Percentiles rank a stretch among this genome's conserved stretches.
Conservation (phyloP, 306 rosid species). For the Castanea mollissima region DNA sequence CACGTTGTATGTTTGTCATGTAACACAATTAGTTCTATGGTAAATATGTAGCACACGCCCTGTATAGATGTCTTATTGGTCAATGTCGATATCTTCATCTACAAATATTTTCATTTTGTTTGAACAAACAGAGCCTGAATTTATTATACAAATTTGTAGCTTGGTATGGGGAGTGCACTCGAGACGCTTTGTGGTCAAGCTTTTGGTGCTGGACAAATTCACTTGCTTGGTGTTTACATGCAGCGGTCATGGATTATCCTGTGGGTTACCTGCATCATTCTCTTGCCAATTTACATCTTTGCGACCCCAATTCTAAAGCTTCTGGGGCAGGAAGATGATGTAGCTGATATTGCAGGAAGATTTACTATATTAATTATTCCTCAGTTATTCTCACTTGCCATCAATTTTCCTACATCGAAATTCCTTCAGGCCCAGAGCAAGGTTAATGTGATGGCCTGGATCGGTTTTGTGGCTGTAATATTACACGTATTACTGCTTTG, state of each 20-base stretch:
- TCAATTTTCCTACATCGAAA: slow-evolving; percentile 79
- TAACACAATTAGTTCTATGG: neutral
- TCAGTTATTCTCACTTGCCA: slow-evolving; percentile 58
- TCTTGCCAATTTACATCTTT: slow-evolving; percentile 67
- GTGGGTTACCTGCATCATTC: slow-evolving; percentile 34
- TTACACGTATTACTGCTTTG: slow-evolving; percentile 56
- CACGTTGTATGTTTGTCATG: neutral
- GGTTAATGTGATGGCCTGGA: slow-evolving; percentile 66
- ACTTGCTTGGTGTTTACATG: slow-evolving; percentile 83
- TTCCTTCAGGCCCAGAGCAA: slow-evolving; percentile 88
- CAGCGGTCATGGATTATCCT: slow-evolving; percentile 87
- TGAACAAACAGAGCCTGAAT: too few species aligned
- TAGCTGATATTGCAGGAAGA: slow-evolving; percentile 68
- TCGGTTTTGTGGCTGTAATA: slow-evolving; percentile 52
- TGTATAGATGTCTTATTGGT: neutral
- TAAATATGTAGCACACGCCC: too few species aligned
- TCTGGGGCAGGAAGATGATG: slow-evolving; percentile 68
- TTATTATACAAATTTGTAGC: slow-evolving; percentile 29
- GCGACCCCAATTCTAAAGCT: slow-evolving; percentile 66
- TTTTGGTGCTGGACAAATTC: slow-evolving; percentile 75
- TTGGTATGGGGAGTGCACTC: slow-evolving; percentile 91
- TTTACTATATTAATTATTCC: slow-evolving; percentile 60
- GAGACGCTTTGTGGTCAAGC: slow-evolving; percentile 97
- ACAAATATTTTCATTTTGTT: too few species aligned
- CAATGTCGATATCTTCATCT: neutral